These are phyloP conservation scores for Hibiscus mutabilis DNA, from an alignment of 345 rosid genomes.

Conservation along the genomic window DNA sequence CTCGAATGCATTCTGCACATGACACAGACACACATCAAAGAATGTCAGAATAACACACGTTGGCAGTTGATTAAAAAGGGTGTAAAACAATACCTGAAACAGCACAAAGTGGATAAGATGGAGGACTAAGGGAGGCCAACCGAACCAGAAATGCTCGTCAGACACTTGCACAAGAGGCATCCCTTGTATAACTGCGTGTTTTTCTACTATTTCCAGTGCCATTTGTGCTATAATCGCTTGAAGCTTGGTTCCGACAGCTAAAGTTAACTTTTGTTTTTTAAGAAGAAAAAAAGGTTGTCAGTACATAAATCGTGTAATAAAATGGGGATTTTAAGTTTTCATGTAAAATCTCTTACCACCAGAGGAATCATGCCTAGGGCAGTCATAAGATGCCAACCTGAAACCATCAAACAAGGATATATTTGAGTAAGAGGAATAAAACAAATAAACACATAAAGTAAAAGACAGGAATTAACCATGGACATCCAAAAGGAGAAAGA, in stretches of 20 bases:
- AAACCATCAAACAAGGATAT: slow-evolving; percentile 5
- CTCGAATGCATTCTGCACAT: slow-evolving; percentile 84
- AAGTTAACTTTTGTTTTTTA: slow-evolving; percentile 12
- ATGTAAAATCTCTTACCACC: background rate
- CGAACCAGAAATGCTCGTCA: slow-evolving; percentile 76
- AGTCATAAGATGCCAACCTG: slow-evolving; percentile 71
- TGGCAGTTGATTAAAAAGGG: background rate
- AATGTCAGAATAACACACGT: slow-evolving; percentile 12
- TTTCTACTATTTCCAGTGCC: slow-evolving; percentile 89
- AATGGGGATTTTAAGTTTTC: background rate
- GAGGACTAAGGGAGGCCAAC: slow-evolving; percentile 67
- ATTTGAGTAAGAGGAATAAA: background rate
- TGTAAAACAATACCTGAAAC: slow-evolving; percentile 58
- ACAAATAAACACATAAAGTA: background rate
- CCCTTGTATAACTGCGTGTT: slow-evolving; percentile 89
- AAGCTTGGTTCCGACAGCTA: slow-evolving; percentile 87
- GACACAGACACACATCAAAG: background rate
- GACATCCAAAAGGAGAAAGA: slow-evolving; percentile 69
- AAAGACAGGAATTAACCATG: slow-evolving; percentile 42
- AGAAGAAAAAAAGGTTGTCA: background rate
- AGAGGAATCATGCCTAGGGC: slow-evolving; percentile 28
- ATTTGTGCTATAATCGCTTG: slow-evolving; percentile 73
- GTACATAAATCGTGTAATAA: background rate
- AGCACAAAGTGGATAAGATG: slow-evolving; percentile 81
- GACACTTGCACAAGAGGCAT: slow-evolving; percentile 91